Evolutionary conservation across 1,284 basidiomycete species (phyloP).

Genomic region (Tetrapyrgos nigripes): DNA sequence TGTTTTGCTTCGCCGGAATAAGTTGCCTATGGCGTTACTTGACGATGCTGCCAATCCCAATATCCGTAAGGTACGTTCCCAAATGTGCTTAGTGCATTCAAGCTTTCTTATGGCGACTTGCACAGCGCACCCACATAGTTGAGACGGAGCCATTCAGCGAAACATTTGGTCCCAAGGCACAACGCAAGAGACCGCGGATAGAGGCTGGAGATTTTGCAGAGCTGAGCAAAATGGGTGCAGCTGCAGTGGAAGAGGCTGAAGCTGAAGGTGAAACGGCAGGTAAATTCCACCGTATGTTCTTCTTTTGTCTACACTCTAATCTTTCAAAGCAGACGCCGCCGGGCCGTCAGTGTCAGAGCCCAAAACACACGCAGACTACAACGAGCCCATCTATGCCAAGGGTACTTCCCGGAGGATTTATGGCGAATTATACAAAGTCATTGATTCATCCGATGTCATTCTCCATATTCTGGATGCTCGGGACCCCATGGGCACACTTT

Average conservation of each 20-base stretch:
- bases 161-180: constrained; percentile 94
- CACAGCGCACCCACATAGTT: constrained; percentile 86
- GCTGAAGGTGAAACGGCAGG: constrained; percentile 49
- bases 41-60: constrained; percentile 86
- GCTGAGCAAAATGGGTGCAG: constrained; percentile 71
- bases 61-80: constrained; percentile 68
- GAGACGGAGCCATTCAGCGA: constrained; percentile 93
- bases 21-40: constrained; percentile 92
- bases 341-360: constrained; percentile 53
- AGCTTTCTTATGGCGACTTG: constrained; percentile 9
- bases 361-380: constrained; percentile 74
- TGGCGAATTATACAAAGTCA: constrained; percentile 98
- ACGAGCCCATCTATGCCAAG: constrained; percentile 90
- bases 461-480: constrained; percentile 96
- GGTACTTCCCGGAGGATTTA: constrained; percentile 96
- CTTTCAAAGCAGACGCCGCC: constrained; percentile 42
- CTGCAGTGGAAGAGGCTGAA: constrained; percentile 51
- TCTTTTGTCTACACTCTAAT: neutral
- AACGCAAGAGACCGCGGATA: constrained; percentile 86
- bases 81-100: neutral
- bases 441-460: constrained; percentile 97
- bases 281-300: constrained; percentile 35
- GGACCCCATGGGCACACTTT: constrained; percentile 96
- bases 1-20: constrained; percentile 90
- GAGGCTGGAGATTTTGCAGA: constrained; percentile 90